Percentiles rank a stretch among this genome's conserved stretches.
Conservation (phyloP, 148 eudicot species). For the Arctostaphylos glauca region DNA sequence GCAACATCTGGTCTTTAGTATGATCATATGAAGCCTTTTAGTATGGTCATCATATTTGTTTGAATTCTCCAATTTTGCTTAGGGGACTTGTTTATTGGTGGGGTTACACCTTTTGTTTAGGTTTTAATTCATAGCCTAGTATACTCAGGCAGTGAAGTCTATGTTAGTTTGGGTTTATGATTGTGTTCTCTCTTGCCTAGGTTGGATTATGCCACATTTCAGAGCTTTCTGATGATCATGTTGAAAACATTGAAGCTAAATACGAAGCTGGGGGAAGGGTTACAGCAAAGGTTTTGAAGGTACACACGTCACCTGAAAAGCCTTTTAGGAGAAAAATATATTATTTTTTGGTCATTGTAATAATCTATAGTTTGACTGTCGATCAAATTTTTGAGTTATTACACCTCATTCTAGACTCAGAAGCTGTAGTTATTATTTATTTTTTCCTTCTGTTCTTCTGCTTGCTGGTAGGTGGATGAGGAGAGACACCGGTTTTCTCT, state of each 20-base stretch:
- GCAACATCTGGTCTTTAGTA: background rate
- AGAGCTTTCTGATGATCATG: constrained; percentile 78
- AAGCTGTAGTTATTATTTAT: constrained; percentile 14
- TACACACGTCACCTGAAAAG: constrained; percentile 11
- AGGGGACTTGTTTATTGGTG: background rate
- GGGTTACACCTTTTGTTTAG: background rate
- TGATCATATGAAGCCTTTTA: background rate
- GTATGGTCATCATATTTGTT: background rate
- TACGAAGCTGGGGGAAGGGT: constrained; percentile 71
- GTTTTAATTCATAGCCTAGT: background rate
- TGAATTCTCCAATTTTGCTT: background rate
- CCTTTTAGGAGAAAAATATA: background rate
- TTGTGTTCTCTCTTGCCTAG: constrained; percentile 27
- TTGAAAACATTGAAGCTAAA: constrained; percentile 50
- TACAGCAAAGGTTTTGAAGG: constrained; percentile 72
- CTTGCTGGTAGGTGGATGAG: constrained; percentile 53
- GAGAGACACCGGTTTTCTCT: constrained; percentile 75
- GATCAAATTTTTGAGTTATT: background rate
- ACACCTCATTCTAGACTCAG: background rate
- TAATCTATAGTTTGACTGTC: background rate
- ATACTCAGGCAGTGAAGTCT: background rate
- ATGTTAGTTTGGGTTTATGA: constrained; percentile 9
- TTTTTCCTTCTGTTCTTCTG: constrained; percentile 14
- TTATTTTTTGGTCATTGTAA: background rate
- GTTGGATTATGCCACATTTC: constrained; percentile 90